These are phyloP conservation scores for Turritis glabra DNA, from an alignment of 345 rosid genomes.

Conservation along the genomic window DNA sequence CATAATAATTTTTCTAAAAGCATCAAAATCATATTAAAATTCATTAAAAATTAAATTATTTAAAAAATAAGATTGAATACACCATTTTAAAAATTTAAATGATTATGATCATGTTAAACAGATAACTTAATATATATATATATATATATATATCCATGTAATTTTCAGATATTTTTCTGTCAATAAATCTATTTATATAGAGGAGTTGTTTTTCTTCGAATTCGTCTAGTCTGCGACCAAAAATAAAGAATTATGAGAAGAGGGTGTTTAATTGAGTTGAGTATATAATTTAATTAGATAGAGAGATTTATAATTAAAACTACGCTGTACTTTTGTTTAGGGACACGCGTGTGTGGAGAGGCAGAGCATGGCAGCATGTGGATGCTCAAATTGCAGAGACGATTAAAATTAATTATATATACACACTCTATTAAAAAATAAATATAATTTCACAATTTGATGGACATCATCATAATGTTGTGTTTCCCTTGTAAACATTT, in stretches of 20 bases:
- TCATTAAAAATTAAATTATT: too few relatives aligned
- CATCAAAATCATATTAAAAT: too few relatives aligned
- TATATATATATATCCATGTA: too few relatives aligned
- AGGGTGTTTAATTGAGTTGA: not conserved
- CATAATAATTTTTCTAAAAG: too few relatives aligned
- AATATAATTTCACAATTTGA: not conserved
- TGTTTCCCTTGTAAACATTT: conserved; percentile 28
- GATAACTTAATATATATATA: too few relatives aligned
- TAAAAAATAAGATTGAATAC: too few relatives aligned
- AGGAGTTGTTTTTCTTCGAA: too few relatives aligned
- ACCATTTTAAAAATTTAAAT: too few relatives aligned
- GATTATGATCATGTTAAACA: too few relatives aligned
- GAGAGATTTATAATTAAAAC: not conserved
- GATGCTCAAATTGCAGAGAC: conserved; percentile 38
- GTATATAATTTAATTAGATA: not conserved
- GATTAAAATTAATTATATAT: not conserved
- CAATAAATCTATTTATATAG: too few relatives aligned
- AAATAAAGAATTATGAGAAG: not conserved
- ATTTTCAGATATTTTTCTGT: conserved; percentile 1
- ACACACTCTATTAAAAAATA: not conserved
- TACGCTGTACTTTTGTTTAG: conserved; percentile 27
- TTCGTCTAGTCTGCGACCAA: not conserved
- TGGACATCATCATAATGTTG: conserved; percentile 37
- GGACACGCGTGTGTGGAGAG: conserved; percentile 38
- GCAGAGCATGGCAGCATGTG: conserved; percentile 40